Conservation (phyloP, 768 basidiomycete species). For the Scleroderma citrinum region DNA sequence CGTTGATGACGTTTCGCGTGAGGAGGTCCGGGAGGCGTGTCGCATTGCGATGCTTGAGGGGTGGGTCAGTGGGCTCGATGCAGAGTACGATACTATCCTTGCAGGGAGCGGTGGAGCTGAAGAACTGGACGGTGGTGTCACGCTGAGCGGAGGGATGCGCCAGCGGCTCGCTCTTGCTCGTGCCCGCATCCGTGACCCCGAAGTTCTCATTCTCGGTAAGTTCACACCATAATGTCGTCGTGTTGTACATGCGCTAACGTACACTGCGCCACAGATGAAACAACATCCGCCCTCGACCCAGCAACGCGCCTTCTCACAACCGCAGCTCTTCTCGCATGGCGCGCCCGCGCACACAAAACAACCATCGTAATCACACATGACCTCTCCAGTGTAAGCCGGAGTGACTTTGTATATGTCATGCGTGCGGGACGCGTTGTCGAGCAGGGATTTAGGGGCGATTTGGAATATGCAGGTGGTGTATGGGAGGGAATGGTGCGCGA, state of each 20-base stretch:
- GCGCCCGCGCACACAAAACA: conserved; percentile 54
- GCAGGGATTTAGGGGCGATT: conserved; percentile 79
- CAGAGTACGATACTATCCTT: conserved; percentile 81
- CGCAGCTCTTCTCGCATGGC: conserved; percentile 60
- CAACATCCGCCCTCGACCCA: conserved; percentile 79
- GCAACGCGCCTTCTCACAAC: conserved; percentile 85
- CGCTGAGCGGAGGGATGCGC: conserved; percentile 85
- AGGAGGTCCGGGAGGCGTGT: conserved; percentile 78
- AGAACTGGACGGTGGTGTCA: conserved; percentile 49
- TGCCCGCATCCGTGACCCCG: conserved; percentile 78
- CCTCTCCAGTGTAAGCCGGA: conserved; percentile 65
- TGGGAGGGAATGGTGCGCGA: conserved; percentile 67
- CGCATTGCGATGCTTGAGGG: conserved; percentile 82
- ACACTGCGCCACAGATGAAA: conserved; percentile 52
- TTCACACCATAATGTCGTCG: conserved; percentile 15
- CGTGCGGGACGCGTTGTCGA: conserved; percentile 75
- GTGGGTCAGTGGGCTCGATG: conserved; percentile 77
- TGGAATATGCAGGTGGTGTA: conserved; percentile 59
- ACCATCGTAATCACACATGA: conserved; percentile 78
- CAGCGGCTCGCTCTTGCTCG: conserved; percentile 89
- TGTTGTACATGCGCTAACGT: too few relatives aligned
- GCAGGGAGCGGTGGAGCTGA: conserved; percentile 38
- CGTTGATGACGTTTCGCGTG: conserved; percentile 48
- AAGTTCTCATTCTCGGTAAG: conserved; percentile 86
- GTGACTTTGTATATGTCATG: conserved; percentile 93